Base-by-base conservation (phyloP, 108 stramenopile genomes). In the Aurantiochytrium sp. region DNA sequence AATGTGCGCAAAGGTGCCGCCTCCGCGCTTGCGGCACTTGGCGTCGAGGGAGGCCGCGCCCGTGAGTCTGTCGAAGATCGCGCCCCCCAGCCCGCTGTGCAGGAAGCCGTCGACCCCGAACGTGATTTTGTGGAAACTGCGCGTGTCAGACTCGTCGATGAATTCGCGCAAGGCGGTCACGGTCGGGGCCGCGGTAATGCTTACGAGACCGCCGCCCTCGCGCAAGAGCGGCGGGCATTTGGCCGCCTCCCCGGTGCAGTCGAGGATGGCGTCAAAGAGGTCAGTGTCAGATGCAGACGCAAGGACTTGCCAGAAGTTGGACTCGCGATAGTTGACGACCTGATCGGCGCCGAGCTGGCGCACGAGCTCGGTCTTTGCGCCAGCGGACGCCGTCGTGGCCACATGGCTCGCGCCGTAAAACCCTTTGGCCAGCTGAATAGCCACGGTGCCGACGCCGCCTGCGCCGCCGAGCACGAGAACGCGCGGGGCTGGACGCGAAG, bases 231-330 rank as follows among this genome's bases (percentile, higher is more conserved):
- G 22, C 1, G 65, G 59, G 53, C 34, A 34, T 45, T 55, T 87
- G 59, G 41, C 52, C 10, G 87, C 87, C 45, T 87, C 87, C 12
- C 50, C 87, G n/a, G 55, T 87, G 68, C 87, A 87, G 39, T 87
- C 87, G 19, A 87, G 36, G 17, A 87, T 55, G 0, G 54, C 59
- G 42, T 87, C 87, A 65, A 65, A 65, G 59, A 65, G 59, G n/a
- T 65, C 59, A 10, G 8, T 19, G 41, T 42, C 4, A 59, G 21
- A 24, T 15, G 31, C n/a, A 22, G 34, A 27, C 19, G 86, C 52
- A 15, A 86, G 55, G 4, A 68, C 41, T 55, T 87, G 30, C 68
- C 45, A 48, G 2, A 87, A 68, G 42, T 87, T 68, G 21, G 31
- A 4, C 15, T 21, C n/a, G 19, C 68, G 52, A 22, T 87, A 87